Conservation (phyloP, 1,284 basidiomycete genomes). For the Cryptococcus neoformans region DNA sequence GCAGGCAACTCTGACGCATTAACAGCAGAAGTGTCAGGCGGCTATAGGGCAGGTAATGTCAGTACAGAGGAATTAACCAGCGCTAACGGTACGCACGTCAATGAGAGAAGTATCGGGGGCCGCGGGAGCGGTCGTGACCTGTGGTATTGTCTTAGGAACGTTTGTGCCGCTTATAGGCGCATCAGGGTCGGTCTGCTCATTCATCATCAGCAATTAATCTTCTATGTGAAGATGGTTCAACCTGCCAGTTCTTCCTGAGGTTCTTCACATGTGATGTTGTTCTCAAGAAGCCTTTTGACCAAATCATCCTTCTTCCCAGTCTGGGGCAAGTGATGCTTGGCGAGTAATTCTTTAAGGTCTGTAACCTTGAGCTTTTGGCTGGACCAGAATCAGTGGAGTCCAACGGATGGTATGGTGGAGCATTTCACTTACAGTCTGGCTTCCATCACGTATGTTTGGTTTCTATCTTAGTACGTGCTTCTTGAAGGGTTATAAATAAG, state of each 20-base stretch:
- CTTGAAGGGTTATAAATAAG: too few species aligned
- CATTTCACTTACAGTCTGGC: constrained; percentile 15
- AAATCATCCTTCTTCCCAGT: constrained; percentile 51
- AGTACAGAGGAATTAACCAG: too few species aligned
- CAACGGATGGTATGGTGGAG: neutral
- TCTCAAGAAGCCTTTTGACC: constrained; percentile 46
- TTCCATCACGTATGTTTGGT: constrained; percentile 12
- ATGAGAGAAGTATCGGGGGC: constrained; percentile 4
- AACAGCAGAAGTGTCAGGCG: neutral
- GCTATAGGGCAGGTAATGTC: neutral
- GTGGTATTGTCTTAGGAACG: constrained; percentile 1
- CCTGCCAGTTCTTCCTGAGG: constrained; percentile 24
- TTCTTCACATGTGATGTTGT: constrained; percentile 24
- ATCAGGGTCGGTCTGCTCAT: constrained; percentile 14
- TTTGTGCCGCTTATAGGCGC: neutral
- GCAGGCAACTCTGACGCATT: constrained; percentile 1
- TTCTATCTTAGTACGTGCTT: neutral
- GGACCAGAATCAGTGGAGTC: neutral
- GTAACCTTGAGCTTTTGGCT: constrained; percentile 50
- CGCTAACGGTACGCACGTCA: constrained; percentile 4
- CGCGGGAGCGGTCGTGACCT: constrained; percentile 4
- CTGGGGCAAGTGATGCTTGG: constrained; percentile 35
- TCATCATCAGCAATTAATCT: neutral
- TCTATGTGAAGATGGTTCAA: neutral
- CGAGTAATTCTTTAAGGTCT: constrained; percentile 50